phyloP scores from a whole-genome alignment of 352 stramenopile genomes.

The Phytopythium helicoides region DNA sequence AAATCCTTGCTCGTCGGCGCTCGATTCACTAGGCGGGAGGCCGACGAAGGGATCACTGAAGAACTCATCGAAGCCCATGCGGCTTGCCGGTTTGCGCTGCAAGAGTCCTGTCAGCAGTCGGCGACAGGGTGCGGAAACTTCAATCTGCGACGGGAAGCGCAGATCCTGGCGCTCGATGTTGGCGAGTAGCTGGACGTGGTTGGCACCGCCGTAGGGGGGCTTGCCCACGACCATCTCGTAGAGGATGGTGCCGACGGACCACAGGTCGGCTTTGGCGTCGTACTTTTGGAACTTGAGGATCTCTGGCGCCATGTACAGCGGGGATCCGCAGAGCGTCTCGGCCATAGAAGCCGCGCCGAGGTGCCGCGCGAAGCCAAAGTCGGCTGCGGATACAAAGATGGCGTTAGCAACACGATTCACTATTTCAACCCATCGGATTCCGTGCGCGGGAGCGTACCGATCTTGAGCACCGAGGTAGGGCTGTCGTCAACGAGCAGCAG shows the following conservation, averaged over 20 bases:
- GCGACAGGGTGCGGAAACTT: conserved; percentile 81
- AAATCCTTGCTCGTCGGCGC: conserved; percentile 1
- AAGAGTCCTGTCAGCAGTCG: conserved; percentile 76
- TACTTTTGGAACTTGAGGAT: conserved; percentile 95
- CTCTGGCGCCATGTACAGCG: conserved; percentile 98
- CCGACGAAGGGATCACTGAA: conserved; percentile 75
- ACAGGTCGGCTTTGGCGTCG: conserved; percentile 96
- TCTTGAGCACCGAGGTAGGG: conserved; percentile 54
- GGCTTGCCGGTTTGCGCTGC: conserved; percentile 80
- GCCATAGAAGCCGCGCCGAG: conserved; percentile 90
- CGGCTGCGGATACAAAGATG: conserved; percentile 55
- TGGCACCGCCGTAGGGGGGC: conserved; percentile 93
- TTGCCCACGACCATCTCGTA: conserved; percentile 95
- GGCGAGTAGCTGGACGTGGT: conserved; percentile 93
- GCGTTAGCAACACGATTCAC: neutral
- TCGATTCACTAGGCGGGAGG: conserved; percentile 8
- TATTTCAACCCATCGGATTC: neutral
- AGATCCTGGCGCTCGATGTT: conserved; percentile 93
- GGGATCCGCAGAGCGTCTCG: conserved; percentile 95
- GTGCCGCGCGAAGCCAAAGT: conserved; percentile 97
- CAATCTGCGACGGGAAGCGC: conserved; percentile 77
- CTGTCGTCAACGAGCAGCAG: conserved; percentile 82
- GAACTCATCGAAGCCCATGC: conserved; percentile 92
- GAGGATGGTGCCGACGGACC: conserved; percentile 94
- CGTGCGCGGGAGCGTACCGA: conserved; percentile 28